Conservation (phyloP, 108 stramenopile genomes). For the Cylindrotheca fusiformis region DNA sequence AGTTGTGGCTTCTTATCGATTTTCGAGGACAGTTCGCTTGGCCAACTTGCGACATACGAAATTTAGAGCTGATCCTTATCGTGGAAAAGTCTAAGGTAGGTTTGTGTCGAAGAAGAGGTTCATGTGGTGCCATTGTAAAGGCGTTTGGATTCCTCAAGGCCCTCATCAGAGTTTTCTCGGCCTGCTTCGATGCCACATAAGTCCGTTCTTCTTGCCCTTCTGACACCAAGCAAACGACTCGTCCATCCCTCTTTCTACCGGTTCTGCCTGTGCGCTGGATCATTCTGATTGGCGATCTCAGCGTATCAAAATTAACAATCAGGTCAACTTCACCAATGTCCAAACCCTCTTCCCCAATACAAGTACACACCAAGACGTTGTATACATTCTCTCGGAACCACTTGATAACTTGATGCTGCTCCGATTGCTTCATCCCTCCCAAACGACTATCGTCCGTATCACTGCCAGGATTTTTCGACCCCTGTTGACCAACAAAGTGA, state of each 20-base stretch:
- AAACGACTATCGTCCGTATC: conserved; percentile 14
- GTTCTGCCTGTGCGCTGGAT: conserved; percentile 92
- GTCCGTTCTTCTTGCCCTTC: conserved; percentile 73
- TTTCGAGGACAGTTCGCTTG: background rate
- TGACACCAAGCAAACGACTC: conserved; percentile 74
- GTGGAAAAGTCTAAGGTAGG: conserved; percentile 7
- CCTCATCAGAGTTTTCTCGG: conserved; percentile 48
- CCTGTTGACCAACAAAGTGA: conserved; percentile 75
- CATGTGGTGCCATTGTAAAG: conserved; percentile 45
- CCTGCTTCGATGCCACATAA: conserved; percentile 25
- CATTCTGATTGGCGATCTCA: conserved; percentile 84
- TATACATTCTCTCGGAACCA: conserved; percentile 71
- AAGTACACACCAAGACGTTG: conserved; percentile 94
- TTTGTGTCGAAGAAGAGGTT: conserved; percentile 50
- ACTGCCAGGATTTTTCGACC: conserved; percentile 1
- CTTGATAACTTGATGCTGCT: conserved; percentile 81
- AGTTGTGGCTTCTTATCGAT: conserved; percentile 14
- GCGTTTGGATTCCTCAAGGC: conserved; percentile 53
- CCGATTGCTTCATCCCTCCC: conserved; percentile 80
- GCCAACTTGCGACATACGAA: conserved; percentile 27
- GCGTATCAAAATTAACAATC: conserved; percentile 88
- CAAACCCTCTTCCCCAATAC: conserved; percentile 93
- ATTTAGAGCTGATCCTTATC: conserved; percentile 8
- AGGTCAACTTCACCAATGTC: conserved; percentile 97
- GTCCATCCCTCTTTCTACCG: conserved; percentile 85